Percentiles rank a stretch among this genome's conserved stretches.
phyloP scores from a whole-genome alignment of 805 yeast genomes.

The Cyberlindnera galapagoensis region DNA sequence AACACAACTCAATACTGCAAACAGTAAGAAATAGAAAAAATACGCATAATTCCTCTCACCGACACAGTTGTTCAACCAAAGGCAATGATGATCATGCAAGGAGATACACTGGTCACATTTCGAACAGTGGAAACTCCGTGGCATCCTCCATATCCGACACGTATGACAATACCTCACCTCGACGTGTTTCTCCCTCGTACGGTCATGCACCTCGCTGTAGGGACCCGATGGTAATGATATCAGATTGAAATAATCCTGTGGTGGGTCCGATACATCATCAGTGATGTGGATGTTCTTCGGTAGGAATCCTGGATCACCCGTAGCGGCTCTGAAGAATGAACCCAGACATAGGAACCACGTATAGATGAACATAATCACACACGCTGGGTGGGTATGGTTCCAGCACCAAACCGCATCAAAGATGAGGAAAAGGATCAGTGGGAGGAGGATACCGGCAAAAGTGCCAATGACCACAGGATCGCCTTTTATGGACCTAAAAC shows the following conservation, averaged over 20 bases:
- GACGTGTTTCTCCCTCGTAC: slow-evolving; percentile 22
- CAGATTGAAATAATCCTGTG: slow-evolving; percentile 50
- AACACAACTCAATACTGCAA: slow-evolving; percentile 26
- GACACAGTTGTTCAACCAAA: slow-evolving; percentile 67
- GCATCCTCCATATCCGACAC: slow-evolving; percentile 72
- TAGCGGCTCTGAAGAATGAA: slow-evolving; percentile 47
- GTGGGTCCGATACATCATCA: slow-evolving; percentile 33
- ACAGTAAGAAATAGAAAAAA: slow-evolving; percentile 46
- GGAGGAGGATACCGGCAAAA: slow-evolving; percentile 29
- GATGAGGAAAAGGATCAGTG: slow-evolving; percentile 49
- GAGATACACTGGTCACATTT: slow-evolving; percentile 57
- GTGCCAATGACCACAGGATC: slow-evolving; percentile 35
- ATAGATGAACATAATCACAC: slow-evolving; percentile 52
- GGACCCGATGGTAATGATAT: slow-evolving; percentile 43
- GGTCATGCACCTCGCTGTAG: no score
- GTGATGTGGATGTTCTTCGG: slow-evolving; percentile 63
- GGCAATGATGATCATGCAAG: slow-evolving; percentile 33
- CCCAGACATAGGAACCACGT: slow-evolving; percentile 44
- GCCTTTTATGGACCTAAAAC: slow-evolving; percentile 40
- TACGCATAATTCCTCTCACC: slow-evolving; percentile 67
- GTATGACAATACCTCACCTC: slow-evolving; percentile 52
- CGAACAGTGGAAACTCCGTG: slow-evolving; percentile 70
- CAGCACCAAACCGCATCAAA: slow-evolving; percentile 52
- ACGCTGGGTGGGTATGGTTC: slow-evolving; percentile 48
- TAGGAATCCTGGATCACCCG: slow-evolving; percentile 61